Percentiles rank a stretch among this genome's conserved stretches.
Evolutionary conservation across 2,329 filamentous ascomycete species (phyloP).

Genomic region (Xylariaceae sp.): DNA sequence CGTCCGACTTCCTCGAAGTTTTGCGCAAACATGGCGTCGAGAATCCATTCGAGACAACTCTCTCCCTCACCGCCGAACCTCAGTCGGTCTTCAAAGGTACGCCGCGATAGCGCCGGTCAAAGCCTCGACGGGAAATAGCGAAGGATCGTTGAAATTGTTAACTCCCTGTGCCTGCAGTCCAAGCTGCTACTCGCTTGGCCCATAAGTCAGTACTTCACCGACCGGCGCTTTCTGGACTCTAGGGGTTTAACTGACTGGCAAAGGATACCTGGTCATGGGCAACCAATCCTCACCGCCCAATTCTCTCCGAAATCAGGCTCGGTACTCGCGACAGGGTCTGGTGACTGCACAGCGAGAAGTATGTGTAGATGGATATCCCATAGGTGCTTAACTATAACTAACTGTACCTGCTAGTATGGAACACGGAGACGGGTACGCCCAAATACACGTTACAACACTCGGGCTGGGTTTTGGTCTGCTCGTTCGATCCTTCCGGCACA

Average conservation of each 20-base stretch:
- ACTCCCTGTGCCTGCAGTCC: constrained; percentile 61
- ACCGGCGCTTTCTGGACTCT: background rate
- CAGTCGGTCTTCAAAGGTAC: constrained; percentile 66
- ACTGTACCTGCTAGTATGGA: constrained; percentile 53
- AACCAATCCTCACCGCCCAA: constrained; percentile 56
- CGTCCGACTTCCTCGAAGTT: constrained; percentile 45
- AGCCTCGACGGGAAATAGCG: background rate
- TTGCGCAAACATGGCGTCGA: constrained; percentile 52
- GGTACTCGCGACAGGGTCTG: constrained; percentile 68
- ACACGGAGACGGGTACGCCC: constrained; percentile 88
- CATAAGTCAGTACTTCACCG: constrained; percentile 43
- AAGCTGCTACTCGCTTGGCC: constrained; percentile 83
- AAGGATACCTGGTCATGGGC: constrained; percentile 78
- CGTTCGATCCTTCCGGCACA: constrained; percentile 78
- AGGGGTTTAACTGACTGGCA: constrained; percentile 3
- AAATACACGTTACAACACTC: constrained; percentile 80
- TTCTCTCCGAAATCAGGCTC: constrained; percentile 17
- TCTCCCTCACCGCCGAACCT: constrained; percentile 60
- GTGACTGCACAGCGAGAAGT: constrained; percentile 70
- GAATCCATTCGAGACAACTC: constrained; percentile 51
- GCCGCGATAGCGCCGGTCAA: background rate
- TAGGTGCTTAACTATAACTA: too few relatives aligned
- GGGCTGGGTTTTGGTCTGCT: constrained; percentile 82
- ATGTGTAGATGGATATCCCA: too few relatives aligned
- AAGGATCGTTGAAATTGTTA: background rate